phyloP scores from a whole-genome alignment of 192 early-diverging fungal species.

The Backusella parvicylindrica region DNA sequence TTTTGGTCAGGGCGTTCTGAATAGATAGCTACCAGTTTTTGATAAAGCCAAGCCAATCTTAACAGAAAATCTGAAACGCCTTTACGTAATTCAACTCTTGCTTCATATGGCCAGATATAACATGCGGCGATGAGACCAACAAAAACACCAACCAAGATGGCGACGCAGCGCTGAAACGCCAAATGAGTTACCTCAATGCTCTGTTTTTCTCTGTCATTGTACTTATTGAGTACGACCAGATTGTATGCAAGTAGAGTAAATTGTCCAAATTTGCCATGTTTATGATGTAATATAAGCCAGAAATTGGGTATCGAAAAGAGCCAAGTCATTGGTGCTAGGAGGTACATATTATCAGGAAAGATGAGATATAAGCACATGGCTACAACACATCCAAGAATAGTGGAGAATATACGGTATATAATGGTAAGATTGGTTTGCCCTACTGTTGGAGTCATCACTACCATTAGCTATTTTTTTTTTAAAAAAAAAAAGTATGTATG shows the following conservation, averaged over 20 bases:
- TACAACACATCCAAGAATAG: conserved; percentile 59
- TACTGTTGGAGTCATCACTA: conserved; percentile 83
- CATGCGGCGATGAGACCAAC: conserved; percentile 64
- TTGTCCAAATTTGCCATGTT: conserved; percentile 74
- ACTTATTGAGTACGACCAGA: conserved; percentile 74
- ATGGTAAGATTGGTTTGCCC: conserved; percentile 71
- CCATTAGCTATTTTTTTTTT: conserved; percentile 43
- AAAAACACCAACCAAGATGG: conserved; percentile 67
- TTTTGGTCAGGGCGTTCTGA: conserved; percentile 12
- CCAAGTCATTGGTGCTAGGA: conserved; percentile 46
- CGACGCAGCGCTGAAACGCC: conserved; percentile 57
- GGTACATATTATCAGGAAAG: conserved; percentile 40
- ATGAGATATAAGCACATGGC: conserved; percentile 58
- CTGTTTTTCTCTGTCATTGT: conserved; percentile 62
- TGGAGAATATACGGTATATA: conserved; percentile 69
- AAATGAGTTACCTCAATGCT: conserved; percentile 43
- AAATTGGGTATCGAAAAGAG: conserved; percentile 67
- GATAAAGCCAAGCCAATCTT: conserved; percentile 67
- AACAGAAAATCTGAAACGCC: conserved; percentile 70
- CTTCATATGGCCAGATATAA: conserved; percentile 84
- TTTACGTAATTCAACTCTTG: conserved; percentile 74
- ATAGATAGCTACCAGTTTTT: conserved; percentile 56
- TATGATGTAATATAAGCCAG: conserved; percentile 58
- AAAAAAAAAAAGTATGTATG: background rate
- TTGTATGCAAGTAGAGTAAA: conserved; percentile 75